A percentile compares a stretch with the other conserved stretches of the same genome.
These are phyloP conservation scores for Ambrosiella cleistominuta DNA, from an alignment of 2,329 filamentous ascomycete species.

Conservation along the genomic window DNA sequence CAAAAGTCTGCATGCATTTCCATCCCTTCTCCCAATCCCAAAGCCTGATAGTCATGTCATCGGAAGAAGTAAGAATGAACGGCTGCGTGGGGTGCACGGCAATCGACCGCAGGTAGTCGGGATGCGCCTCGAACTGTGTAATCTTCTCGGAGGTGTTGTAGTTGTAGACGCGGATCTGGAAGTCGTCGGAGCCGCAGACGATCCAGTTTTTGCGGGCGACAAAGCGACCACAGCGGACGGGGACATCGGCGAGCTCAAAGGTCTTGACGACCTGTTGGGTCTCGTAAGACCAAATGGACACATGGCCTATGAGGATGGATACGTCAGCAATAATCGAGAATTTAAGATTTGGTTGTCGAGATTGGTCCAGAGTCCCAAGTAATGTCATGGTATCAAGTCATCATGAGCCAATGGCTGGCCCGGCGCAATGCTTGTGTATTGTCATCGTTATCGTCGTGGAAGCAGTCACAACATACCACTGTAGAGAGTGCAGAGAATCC, in stretches of 20 bases:
- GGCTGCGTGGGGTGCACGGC: conserved; percentile 89
- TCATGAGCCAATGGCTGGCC: too few species aligned
- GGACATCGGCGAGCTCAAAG: conserved; percentile 96
- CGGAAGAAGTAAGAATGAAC: conserved; percentile 86
- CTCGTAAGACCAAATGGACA: conserved; percentile 98
- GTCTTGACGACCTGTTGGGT: conserved; percentile 95
- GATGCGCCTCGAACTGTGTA: conserved; percentile 89
- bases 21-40: conserved; percentile 99
- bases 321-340: not conserved
- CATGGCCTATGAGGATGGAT: conserved; percentile 51
- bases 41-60: conserved; percentile 97
- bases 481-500: conserved; percentile 90
- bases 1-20: conserved; percentile 95
- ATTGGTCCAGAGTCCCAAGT: too few species aligned
- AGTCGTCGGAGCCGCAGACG: conserved; percentile 88
- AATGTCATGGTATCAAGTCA: too few species aligned
- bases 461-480: conserved; percentile 44
- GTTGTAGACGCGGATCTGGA: conserved; percentile 79
- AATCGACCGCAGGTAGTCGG: conserved; percentile 95
- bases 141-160: conserved; percentile 99
- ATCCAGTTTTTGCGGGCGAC: conserved; percentile 99
- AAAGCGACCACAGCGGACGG: conserved; percentile 89
- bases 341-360: too few species aligned
- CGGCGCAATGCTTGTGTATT: not conserved
- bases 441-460: not conserved